Base-by-base conservation (phyloP, 257 asterid species). In the Oldenlandia corymbosa region DNA sequence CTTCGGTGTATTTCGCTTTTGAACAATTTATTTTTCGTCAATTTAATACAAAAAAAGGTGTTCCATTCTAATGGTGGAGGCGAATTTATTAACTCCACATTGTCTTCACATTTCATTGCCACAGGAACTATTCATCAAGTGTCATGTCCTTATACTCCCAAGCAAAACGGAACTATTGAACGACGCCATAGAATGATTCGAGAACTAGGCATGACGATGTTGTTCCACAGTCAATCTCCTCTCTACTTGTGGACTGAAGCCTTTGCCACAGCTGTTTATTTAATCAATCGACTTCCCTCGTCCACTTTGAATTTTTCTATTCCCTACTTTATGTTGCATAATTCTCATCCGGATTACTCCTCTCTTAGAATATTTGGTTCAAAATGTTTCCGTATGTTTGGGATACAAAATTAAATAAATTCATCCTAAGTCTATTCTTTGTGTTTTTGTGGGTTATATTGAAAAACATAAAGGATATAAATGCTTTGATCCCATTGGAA, bases 61-160 rank as follows among this genome's bases (percentile, higher is more conserved):
- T 3, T 34, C 2, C 46, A 41, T 41, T 11, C 14, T 41, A 10
- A 41, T 5, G 11, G 1, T 2, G 2, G 39, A 16, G 59, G 34
- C 12, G 32, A 53, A 10, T 53, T 53, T 53, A 10, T 53, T 23
- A 53, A 53, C 36, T 23, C 32, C 1, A 5, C 34, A 34, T 53
- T 28, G 32, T 0, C 32, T 10, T 4, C 32, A 1, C 59, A 53
- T 28, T 53, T 28, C 13, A 1, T 53, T 11, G 36, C 32, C 14
- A 23, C 2, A 41, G 46, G 46, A 41, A 41, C 14, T 1, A 10
- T 41, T 5, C 46, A 41, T 5, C 46, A 41, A 2, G 2, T 41
- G 17, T 24, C 60, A 26, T 26, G 60, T 54, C 60, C 60, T 3
- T 28, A 54, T 27, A 54, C 60, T 54, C 36, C 60, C 3, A 37